Evolutionary conservation across 306 rosid genomes (phyloP).

Genomic region (Cucurbita moschata): DNA sequence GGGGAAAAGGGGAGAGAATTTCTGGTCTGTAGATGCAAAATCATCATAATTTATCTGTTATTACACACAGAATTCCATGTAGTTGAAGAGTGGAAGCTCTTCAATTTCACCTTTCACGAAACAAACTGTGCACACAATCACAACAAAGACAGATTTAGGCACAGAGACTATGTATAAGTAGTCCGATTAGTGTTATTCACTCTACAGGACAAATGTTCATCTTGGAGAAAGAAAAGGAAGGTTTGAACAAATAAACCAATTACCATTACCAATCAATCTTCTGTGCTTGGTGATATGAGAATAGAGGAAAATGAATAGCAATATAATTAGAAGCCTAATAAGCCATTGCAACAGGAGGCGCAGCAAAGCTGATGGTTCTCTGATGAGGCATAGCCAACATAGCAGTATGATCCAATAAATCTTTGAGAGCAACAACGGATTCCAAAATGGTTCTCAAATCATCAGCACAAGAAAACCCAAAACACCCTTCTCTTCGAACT

Average conservation of each 20-base stretch:
- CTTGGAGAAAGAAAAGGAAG: neutral
- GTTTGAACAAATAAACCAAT: slow-evolving; percentile 58
- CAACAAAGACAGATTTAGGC: neutral
- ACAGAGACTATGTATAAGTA: neutral
- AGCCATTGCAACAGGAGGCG: slow-evolving; percentile 57
- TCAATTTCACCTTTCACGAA: neutral
- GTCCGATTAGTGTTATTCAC: slow-evolving; percentile 18
- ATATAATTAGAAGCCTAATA: slow-evolving; percentile 27
- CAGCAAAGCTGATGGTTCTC: slow-evolving; percentile 51
- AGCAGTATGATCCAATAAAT: slow-evolving; percentile 88
- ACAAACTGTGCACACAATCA: neutral
- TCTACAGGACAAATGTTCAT: slow-evolving; percentile 26
- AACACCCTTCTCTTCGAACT: slow-evolving; percentile 48
- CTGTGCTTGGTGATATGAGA: slow-evolving; percentile 7
- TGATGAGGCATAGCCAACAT: slow-evolving; percentile 93
- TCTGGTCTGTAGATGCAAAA: neutral
- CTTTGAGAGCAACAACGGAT: slow-evolving; percentile 73
- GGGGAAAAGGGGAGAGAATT: neutral
- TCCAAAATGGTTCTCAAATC: slow-evolving; percentile 61
- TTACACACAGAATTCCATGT: neutral
- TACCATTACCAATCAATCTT: slow-evolving; percentile 13
- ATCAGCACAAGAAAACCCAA: slow-evolving; percentile 50
- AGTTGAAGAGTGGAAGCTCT: neutral
- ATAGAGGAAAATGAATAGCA: neutral
- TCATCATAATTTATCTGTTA: neutral